These are phyloP conservation scores for Cicer chorassanicum DNA, from an alignment of 306 rosid species.

Conservation along the genomic window DNA sequence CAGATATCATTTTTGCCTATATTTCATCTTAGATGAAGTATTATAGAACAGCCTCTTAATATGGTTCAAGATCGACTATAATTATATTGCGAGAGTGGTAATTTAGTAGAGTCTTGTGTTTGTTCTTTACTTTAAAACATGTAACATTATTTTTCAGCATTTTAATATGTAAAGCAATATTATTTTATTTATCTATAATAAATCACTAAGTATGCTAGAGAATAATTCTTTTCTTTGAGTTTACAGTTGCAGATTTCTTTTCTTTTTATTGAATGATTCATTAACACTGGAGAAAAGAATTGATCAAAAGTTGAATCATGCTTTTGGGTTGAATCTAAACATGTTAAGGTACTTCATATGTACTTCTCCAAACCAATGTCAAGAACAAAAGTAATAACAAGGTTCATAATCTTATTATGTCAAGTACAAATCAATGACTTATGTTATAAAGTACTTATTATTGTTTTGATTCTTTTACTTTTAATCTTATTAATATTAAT, in stretches of 20 bases:
- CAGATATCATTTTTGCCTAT: no score
- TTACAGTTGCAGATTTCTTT: neutral
- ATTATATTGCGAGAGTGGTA: conserved; percentile 15
- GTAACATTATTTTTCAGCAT: conserved; percentile 20
- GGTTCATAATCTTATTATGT: neutral
- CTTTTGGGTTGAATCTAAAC: conserved; percentile 6
- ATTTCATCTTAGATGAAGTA: conserved; percentile 21
- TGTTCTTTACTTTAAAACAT: conserved; percentile 1
- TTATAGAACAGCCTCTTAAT: no score
- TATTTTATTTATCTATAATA: conserved; percentile 15
- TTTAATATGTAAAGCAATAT: conserved; percentile 8
- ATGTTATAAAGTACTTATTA: no score
- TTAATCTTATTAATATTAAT: neutral
- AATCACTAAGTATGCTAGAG: neutral
- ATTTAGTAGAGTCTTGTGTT: conserved; percentile 25
- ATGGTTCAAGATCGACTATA: no score
- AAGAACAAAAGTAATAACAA: neutral
- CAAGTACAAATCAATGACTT: no score
- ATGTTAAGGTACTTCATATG: neutral
- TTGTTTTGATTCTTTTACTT: neutral
- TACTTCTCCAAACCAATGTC: neutral
- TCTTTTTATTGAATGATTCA: conserved; percentile 26
- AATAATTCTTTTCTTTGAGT: neutral
- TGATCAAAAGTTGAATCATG: conserved; percentile 11
- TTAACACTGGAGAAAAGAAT: neutral